Base-by-base conservation (phyloP, 2,329 filamentous ascomycete species). In the Ascochyta viciae-villosae region DNA sequence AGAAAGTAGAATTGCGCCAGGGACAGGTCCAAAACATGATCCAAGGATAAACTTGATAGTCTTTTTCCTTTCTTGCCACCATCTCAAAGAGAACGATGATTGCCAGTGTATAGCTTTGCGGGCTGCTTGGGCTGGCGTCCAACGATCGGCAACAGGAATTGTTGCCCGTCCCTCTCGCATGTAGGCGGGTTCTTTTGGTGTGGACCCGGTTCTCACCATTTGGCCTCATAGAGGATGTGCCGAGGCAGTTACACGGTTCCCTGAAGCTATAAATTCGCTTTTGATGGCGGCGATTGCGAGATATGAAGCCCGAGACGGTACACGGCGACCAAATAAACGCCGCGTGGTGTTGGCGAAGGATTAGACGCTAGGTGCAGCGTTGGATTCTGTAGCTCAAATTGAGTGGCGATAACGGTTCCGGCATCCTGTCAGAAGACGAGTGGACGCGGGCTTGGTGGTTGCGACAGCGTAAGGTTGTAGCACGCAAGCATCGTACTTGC, bases 401-500 rank as follows among this genome's bases (percentile, higher is more conserved):
- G 29, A 19, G 27, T 55, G 15, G 35, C 38, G 29, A 41, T n/a
- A 42, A 4, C 29, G 37, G 26, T 24, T 42, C 29, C 15, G 15
- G 8, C 3, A 19, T 37, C 16, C 24, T 47, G 42, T 37, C 33
- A 24, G 22, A 27, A 41, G 16, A 16, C 9, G 29, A 31, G 24
- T 23, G 16, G 37, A 23, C n/a, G 53, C 31, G 34, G 41, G 22
- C 22, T n/a, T 42, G 23, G 29, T 46, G 53, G 47, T 55, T 47
- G 47, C 53, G 46, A 41, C 53, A 55, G 46, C 29, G 29, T 22
- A 29, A 29, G 46, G 46, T 47, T 40, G 41, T 50, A 55, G 34
- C 53, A 55, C 53, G 53, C 53, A 55, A 50, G 41, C 40, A 31
- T 22, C 8, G 19, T 37, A n/a, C 22, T 34, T 34, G 29, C 41